Base-by-base conservation (phyloP, 176 grass and related monocot genomes). In the Carex parvula region DNA sequence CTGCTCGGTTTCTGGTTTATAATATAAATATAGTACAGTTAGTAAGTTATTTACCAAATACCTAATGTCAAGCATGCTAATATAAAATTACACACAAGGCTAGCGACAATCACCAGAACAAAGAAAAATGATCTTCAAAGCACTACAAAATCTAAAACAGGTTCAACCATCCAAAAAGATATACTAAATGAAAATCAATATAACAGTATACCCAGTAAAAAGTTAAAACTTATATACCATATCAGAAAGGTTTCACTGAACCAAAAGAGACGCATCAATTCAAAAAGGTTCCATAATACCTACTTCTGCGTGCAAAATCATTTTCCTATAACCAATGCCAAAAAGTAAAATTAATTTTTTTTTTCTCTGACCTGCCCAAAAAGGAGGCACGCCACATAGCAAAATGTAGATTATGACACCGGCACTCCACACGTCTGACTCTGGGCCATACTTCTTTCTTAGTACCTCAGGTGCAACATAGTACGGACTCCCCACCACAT, bases 371-470 rank as follows among this genome's bases (percentile, higher is more conserved):
- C 94, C 94, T 88, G 91, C 94, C 94, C 94, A 97, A 79, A 97
- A 97, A 24, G 94, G 94, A 61, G 94, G 94, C 3, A 97, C 94
- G 56, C 92, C 94, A 4, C 94, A 89, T 66, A 97, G 62, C 71
- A 97, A 83, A 55, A 97, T 97, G 90, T 97, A 97, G 21, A 97
- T 92, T 58, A 97, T 97, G 1, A 97, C 89, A 39, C 94, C 94
- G 18, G 94, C 94, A 53, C 94, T 97, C 94, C 94, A 97, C 0
- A 97, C 94, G 70, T 97, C 94, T 48, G 94, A 70, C 84, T 94
- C 92, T 16, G 90, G 92, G 42, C 94, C 94, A 62, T 97, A 97
- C 83, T 85, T 88, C 84, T 97, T 97, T 79, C 87, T 93, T 15
- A 97, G 46, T 8, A 97, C 88, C 87, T 97, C 94, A 13, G 94